Evolutionary conservation across 106 monocot genomes (phyloP).

Genomic region (Allium cepa): DNA sequence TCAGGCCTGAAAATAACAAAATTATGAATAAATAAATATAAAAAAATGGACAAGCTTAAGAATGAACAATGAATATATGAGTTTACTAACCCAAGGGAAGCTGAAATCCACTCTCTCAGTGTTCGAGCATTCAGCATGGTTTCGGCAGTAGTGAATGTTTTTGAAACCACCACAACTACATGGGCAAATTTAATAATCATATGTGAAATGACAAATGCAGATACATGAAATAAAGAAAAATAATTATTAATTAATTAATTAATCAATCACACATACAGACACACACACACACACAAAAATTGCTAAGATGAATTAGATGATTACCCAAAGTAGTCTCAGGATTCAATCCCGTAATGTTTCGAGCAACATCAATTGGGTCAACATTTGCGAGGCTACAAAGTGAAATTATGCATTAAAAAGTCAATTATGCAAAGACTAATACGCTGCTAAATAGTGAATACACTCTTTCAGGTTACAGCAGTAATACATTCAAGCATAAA

Average conservation of each 20-base stretch:
- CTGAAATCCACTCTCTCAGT: conserved; percentile 78
- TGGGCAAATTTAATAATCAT: neutral
- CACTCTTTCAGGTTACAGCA: too few species aligned
- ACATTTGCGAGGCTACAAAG: conserved; percentile 90
- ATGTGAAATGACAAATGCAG: neutral
- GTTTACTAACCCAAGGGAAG: conserved; percentile 62
- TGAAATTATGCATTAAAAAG: neutral
- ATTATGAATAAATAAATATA: conserved; percentile 4
- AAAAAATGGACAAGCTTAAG: neutral
- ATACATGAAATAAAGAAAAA: neutral
- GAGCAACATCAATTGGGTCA: conserved; percentile 87
- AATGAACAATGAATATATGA: neutral
- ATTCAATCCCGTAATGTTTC: conserved; percentile 59
- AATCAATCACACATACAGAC: too few species aligned
- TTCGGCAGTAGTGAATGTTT: conserved; percentile 96
- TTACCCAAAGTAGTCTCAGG: conserved; percentile 94
- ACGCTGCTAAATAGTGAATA: too few species aligned
- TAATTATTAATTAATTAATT: neutral
- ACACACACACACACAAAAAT: too few species aligned
- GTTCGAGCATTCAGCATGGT: conserved; percentile 99
- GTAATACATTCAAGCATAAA: too few species aligned
- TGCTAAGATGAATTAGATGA: neutral
- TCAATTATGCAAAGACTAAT: too few species aligned
- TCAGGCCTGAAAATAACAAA: conserved; percentile 33
- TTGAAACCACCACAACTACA: conserved; percentile 94